Base-by-base conservation (phyloP, 106 monocot species). In the Cymbidium sinense region DNA sequence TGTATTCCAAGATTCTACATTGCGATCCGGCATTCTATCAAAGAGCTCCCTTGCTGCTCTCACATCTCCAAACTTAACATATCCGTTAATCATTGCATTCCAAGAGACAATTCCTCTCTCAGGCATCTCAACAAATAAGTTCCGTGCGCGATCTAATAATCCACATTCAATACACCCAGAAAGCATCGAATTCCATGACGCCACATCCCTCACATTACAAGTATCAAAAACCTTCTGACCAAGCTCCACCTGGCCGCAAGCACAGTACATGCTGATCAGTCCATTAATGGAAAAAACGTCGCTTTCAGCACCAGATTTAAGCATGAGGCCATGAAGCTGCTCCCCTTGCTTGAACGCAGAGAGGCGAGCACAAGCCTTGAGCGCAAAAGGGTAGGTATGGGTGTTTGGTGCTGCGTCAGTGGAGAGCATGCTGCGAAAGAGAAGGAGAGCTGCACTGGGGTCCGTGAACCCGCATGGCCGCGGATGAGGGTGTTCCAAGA, bases 21-120 rank as follows among this genome's bases (percentile, higher is more conserved):
- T n/a, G n/a, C n/a, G 71, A 2, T 77, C 65, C 1, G 82, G 78
- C 82, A 86, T 86, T 18, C 11, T 28, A 19, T 92, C 85, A 43
- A 88, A 88, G 21, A 92, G 61, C 43, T 70, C 15, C 33, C 64
- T 18, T 2, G 89, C 86, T 12, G 44, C 15, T 17, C 29, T 62
- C 0, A 77, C 18, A 23, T 77, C 50, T 8, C 86, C 86, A 54
- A 27, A 31, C 43, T 52, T 65, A 4, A 58, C 21, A 19, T 86
- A 86, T 19, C 78, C 85, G 72, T 79, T 85, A 27, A 88, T 79
- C 82, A 88, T 83, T 8, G 77, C 86, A 58, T 86, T 86, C 86
- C 86, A 86, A 52, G 83, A 77, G 50, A 83, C 77, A 28, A 78
- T 64, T 4, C 74, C 80, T 30, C 80, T 73, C 28, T 43, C 70